A percentile compares a stretch with the other conserved stretches of the same genome.
Conservation (phyloP, 2,329 filamentous ascomycete species). For the Ophiocordyceps sinensis region DNA sequence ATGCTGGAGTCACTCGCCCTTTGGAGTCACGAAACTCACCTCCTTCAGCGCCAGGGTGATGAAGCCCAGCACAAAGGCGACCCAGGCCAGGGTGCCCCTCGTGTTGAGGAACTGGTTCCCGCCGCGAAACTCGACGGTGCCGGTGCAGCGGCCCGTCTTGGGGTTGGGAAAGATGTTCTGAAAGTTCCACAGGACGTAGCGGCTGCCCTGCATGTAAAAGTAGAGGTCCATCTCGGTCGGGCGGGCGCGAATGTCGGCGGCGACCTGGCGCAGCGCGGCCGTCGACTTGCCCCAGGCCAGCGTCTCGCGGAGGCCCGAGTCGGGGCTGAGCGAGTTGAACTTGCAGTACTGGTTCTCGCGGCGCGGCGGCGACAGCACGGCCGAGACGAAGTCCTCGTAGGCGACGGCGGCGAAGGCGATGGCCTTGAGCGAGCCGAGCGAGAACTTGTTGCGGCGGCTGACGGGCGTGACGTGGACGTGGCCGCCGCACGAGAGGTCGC, state of each 20-base stretch:
- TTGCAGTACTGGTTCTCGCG: conserved; percentile 21
- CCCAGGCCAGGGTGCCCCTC: conserved; percentile 22
- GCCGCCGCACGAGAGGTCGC: conserved; percentile 20
- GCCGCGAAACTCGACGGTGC: conserved; percentile 24
- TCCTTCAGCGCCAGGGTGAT: conserved; percentile 21
- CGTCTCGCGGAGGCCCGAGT: conserved; percentile 14
- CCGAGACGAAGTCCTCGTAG: conserved; percentile 20
- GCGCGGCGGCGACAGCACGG: conserved; percentile 16
- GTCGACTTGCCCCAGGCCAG: conserved; percentile 14
- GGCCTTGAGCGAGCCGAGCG: conserved; percentile 18
- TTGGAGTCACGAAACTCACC: no score
- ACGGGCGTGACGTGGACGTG: conserved; percentile 25
- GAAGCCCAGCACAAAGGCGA: conserved; percentile 23
- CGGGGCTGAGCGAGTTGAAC: conserved; percentile 16
- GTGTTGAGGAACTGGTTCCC: conserved; percentile 24
- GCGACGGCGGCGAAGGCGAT: conserved; percentile 21
- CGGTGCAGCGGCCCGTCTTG: conserved; percentile 21
- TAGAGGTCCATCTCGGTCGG: conserved; percentile 16
- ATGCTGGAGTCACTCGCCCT: no score
- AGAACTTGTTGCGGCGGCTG: conserved; percentile 18
- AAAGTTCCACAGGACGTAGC: conserved; percentile 26
- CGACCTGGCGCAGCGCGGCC: conserved; percentile 12
- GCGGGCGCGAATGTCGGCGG: conserved; percentile 12
- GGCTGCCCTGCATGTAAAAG: conserved; percentile 23
- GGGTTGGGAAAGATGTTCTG: conserved; percentile 22